Base-by-base conservation (phyloP, 2,329 filamentous ascomycete species). In the Alternaria arborescens region DNA sequence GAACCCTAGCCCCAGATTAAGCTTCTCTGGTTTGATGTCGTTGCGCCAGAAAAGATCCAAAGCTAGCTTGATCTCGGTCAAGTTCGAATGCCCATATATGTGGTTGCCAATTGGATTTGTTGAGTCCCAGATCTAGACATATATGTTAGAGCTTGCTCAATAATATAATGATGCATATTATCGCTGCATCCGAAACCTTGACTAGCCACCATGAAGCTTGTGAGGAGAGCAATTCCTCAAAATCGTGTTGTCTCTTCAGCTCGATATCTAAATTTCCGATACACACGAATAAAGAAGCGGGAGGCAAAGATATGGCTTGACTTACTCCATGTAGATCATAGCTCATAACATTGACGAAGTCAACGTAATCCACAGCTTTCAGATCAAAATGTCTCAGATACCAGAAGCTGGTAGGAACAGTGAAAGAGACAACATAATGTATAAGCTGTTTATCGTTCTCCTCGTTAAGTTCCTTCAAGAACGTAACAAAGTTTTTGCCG, bases 31-130 rank as follows among this genome's bases (percentile, higher is more conserved):
- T 2, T 71, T 59, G 6, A 86, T 67, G 26, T 77, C 64, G 36
- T 78, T 79, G 12, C 83, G 69, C 82, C 83, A 84, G 4, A 84
- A 66, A 0, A 85, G 77, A 7, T 84, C 77, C 0, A 82, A 38
- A 0, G 72, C 74, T 0, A 63, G 28, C 4, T 78, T 66, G 26
- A 83, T 83, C 69, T 84, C 80, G 0, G 82, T 84, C 0, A 83
- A 48, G 60, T 84, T 83, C 1, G 82, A 81, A 58, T 84, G 81
- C 0, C 63, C 64, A 7, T 70, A 60, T 12, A 69, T 70, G 0
- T 0, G 79, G 79, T 61, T 74, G 60, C 44, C 47, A 51, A 44
- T 60, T 57, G 52, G 52, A 30, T 66, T 68, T 0, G 64, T 20
- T 0, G 22, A 22, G 22, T 22, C 22, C 22, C 22, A 22, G 22